Conservation (phyloP, 78 protist genomes). For the slime mould (Dictyostelium discoideum) region DNA sequence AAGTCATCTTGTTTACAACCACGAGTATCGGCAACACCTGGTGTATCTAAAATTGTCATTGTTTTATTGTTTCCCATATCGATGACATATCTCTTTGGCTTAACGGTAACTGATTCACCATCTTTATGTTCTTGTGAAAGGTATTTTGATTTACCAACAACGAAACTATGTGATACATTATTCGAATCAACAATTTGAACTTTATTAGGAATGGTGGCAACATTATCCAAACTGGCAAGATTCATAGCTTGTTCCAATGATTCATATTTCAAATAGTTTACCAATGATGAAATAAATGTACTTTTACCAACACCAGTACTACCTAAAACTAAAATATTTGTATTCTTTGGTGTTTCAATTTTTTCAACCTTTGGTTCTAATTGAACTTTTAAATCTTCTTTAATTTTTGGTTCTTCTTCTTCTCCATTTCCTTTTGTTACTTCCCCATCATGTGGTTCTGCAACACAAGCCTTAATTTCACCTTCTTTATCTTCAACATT, state of each 20-base stretch:
- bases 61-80: not conserved
- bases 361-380: not conserved
- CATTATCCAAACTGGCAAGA: not conserved
- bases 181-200: not conserved
- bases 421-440: not conserved
- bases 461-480: not conserved
- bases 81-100: not conserved
- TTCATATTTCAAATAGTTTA: constrained; percentile 10
- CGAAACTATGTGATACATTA: not conserved
- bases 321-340: not conserved
- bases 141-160: not conserved
- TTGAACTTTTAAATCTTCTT: not conserved
- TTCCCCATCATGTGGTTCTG: not conserved
- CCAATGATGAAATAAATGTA: not conserved
- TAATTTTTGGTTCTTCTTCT: not conserved
- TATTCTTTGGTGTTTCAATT: not conserved
- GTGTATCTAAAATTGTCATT: not conserved
- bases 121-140: not conserved
- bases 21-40: constrained; percentile 32
- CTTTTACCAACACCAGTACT: constrained; percentile 7
- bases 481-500: not conserved
- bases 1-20: constrained; percentile 20
- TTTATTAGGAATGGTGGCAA: not conserved
- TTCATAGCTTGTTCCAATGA: not conserved
- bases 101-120: not conserved